These are phyloP conservation scores for Lavandula angustifolia DNA, from an alignment of 257 asterid species.

Conservation along the genomic window DNA sequence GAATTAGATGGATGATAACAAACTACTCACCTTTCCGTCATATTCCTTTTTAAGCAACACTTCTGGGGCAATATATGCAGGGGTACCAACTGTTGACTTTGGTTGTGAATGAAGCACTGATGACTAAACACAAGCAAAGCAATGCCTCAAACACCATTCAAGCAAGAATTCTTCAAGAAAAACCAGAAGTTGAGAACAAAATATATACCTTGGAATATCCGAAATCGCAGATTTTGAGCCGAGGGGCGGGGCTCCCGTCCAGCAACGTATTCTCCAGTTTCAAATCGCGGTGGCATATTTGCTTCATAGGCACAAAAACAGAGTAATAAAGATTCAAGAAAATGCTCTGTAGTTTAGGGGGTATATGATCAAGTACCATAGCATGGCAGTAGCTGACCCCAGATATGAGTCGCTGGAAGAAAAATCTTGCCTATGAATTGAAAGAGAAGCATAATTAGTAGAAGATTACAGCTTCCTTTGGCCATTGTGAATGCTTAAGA, in stretches of 20 bases:
- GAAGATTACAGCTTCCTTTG: not conserved
- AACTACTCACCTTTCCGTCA: constrained; percentile 79
- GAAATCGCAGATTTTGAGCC: constrained; percentile 93
- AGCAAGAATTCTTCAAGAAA: not conserved
- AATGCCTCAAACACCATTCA: not conserved
- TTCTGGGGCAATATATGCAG: constrained; percentile 98
- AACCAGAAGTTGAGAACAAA: not conserved
- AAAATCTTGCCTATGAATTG: constrained; percentile 74
- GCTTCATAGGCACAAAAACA: constrained; percentile 46
- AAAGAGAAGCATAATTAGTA: constrained; percentile 23
- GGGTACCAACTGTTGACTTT: constrained; percentile 99
- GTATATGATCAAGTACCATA: constrained; percentile 67
- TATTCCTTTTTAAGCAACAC: constrained; percentile 94
- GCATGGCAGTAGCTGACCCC: constrained; percentile 98
- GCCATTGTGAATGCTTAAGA: not conserved
- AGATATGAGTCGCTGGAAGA: constrained; percentile 97
- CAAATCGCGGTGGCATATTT: constrained; percentile 97
- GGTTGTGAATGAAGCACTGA: constrained; percentile 99
- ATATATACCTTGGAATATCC: constrained; percentile 90
- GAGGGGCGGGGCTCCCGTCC: constrained; percentile 95
- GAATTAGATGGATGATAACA: not conserved
- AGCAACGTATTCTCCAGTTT: constrained; percentile 90
- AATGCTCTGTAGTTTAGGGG: not conserved
- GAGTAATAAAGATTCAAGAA: not conserved
- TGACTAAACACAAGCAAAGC: constrained; percentile 54